Evolutionary conservation across 2,329 filamentous ascomycete species (phyloP), one percentile per base, ranked within the genome.

Genomic region (Diaporthe sp.): DNA sequence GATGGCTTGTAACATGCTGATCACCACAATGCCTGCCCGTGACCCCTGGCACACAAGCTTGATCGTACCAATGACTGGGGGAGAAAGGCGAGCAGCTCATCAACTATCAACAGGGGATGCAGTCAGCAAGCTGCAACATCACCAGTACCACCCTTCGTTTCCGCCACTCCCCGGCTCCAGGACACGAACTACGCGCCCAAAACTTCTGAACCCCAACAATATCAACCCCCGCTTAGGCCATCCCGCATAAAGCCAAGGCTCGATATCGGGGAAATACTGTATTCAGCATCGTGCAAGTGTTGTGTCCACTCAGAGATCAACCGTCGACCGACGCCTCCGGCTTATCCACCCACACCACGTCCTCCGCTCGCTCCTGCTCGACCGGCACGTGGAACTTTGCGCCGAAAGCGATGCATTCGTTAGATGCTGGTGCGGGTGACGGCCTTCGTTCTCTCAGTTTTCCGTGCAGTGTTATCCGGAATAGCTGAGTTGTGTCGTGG

Each of bases 111-210:
- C 20, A 65, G 42, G 25, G 61, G 20, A 22, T 65, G 61, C 61
- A 65, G 61, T 65, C 61, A 65, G 61, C 61, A 65, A 49, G 47
- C 61, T 65, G 25, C 61, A 47, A 22, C 1, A 65, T 28, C 39
- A 31, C 60, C 61, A 17, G 15, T 65, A 49, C 61, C 25, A 31
- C 20, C 4, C 25, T n/a, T 13, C 42, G n/a, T n/a, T 47, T 31
- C n/a, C 61, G 42, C 61, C 42, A 65, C 61, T 49, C 39, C 28
- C 12, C 25, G 42, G 28, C 42, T 10, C 12, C 17, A 49, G 25
- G 5, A 34, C 20, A n/a, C 61, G 44, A 65, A 22, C 17, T 31
- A 34, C 25, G 25, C 61, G 17, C 25, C 17, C 25, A 34, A 4
- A 49, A 7, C 12, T 17, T 22, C 25, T 31, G 39, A 31, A n/a